Percentiles rank a stretch among this genome's conserved stretches.
These are phyloP conservation scores for Solanum peruvianum DNA, from an alignment of 257 asterid species.

Conservation along the genomic window DNA sequence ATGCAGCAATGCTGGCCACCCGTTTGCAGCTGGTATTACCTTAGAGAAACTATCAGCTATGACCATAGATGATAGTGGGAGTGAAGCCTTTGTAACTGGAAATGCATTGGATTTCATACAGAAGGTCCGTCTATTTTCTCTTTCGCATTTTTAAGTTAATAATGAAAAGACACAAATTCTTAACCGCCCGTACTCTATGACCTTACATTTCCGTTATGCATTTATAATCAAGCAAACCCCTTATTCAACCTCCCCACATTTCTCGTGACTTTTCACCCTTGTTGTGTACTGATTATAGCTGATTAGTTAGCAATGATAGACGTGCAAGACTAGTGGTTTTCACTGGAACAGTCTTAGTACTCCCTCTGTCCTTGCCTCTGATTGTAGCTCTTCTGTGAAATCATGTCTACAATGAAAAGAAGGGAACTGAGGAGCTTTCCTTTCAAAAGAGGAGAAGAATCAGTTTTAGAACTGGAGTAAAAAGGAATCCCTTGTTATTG, in stretches of 20 bases:
- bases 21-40: constrained; percentile 86
- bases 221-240: neutral
- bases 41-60: constrained; percentile 86
- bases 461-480: neutral
- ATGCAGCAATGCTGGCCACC: constrained; percentile 87
- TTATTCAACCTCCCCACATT: neutral
- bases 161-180: neutral
- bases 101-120: constrained; percentile 80
- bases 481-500: neutral
- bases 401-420: neutral
- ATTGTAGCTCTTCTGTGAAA: neutral
- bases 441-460: neutral
- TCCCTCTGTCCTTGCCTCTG: neutral
- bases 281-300: neutral
- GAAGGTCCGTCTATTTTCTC: constrained; percentile 41
- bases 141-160: neutral
- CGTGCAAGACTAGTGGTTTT: neutral
- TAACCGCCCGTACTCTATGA: neutral
- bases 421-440: neutral
- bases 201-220: neutral
- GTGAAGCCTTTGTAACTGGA: constrained; percentile 80
- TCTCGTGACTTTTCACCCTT: neutral
- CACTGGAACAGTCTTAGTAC: neutral
- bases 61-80: constrained; percentile 83
- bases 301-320: neutral